Base-by-base conservation (phyloP, 192 early-diverging fungal species). In the Coemansia sp. region DNA sequence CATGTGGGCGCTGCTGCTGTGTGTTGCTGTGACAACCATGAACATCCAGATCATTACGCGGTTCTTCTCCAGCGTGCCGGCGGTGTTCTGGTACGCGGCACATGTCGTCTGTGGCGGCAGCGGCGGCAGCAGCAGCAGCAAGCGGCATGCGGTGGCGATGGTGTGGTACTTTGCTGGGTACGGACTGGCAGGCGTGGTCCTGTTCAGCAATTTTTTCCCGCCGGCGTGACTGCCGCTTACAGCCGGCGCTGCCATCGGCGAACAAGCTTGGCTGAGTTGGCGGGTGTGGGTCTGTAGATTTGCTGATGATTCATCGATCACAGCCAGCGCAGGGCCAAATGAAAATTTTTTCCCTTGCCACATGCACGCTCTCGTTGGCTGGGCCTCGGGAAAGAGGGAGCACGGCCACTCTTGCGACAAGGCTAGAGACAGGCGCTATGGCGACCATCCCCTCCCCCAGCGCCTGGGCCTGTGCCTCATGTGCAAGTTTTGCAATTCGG, bases 11-110 rank as follows among this genome's bases (percentile, higher is more conserved):
- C 67, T 84, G 10, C 58, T 95, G 50, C 65, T 92, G 0, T 11
- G 85, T 3, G 84, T 86, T 30, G 82, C 77, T n/a, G 57, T 81
- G 10, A 87, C 87, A 1, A 86, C 81, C 40, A 94, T 93, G 88
- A 93, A 97, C 59, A 84, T 97, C n/a, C 94, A 97, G 79, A 84
- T 97, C 4, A 90, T 94, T 37, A 89, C 87, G 14, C 82, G 94
- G 3, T 91, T 94, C 36, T 93, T 94, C 58, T 90, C 93, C 0
- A 88, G 84, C 20, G 52, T 89, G 52, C 94, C 94, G 1, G 73
- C 74, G 4, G 75, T 95, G 27, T 93, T 92, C 61, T 95, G 93
- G 93, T 92, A 82, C 67, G 83, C 87, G 2, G 90, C 83, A 3
- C 81, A 89, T 60, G 72, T 77, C 79, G 50, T 58, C 23, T 42